Conservation (phyloP, 257 asterid species). For the Paraleonurus japonicus region DNA sequence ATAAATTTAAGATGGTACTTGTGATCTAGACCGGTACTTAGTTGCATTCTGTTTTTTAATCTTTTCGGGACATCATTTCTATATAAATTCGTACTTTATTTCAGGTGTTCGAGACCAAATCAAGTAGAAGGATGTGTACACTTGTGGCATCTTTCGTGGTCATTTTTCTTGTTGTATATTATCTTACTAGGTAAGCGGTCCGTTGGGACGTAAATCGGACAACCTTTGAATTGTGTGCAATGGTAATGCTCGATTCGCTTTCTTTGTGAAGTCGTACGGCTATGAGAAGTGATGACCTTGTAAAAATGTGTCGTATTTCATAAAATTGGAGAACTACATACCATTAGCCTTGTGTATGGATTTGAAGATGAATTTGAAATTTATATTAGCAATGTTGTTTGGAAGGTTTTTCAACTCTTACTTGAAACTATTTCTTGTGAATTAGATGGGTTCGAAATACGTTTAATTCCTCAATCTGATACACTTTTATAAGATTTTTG, state of each 20-base stretch:
- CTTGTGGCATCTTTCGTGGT: slow-evolving; percentile 88
- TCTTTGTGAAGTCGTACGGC: slow-evolving; percentile 3
- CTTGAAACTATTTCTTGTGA: too few species aligned
- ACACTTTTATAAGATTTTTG: too few species aligned
- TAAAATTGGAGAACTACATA: not conserved
- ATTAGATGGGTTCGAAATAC: too few species aligned
- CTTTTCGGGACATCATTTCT: not conserved
- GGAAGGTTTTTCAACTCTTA: not conserved
- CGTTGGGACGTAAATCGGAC: not conserved
- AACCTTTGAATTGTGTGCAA: slow-evolving; percentile 24
- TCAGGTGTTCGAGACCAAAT: slow-evolving; percentile 94
- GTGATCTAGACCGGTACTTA: not conserved
- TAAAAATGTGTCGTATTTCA: slow-evolving; percentile 25
- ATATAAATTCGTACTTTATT: slow-evolving; percentile 3
- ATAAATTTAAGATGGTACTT: slow-evolving; percentile 84
- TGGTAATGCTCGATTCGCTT: slow-evolving; percentile 8
- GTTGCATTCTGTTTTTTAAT: not conserved
- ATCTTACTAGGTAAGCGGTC: slow-evolving; percentile 62
- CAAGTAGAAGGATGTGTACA: slow-evolving; percentile 76
- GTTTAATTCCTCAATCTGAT: too few species aligned
- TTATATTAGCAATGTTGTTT: not conserved
- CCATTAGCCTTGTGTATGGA: not conserved
- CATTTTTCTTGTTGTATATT: slow-evolving; percentile 74
- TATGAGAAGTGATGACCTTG: slow-evolving; percentile 12
- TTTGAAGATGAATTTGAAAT: not conserved